phyloP scores from a whole-genome alignment of 129 eudicot species.

The Escallonia herrerae region DNA sequence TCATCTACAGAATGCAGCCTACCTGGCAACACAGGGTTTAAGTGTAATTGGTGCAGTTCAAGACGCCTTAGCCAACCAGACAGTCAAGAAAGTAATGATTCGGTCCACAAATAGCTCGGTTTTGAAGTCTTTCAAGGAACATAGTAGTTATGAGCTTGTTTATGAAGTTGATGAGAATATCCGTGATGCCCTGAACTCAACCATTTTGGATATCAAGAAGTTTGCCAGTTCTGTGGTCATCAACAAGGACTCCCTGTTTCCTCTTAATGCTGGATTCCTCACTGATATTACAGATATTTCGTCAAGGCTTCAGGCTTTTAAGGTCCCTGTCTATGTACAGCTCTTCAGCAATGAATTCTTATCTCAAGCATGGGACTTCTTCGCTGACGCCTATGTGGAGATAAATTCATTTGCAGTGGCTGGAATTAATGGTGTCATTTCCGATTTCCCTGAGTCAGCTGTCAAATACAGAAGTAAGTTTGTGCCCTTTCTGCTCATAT shows the following conservation, averaged over 20 bases:
- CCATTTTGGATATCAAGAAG: constrained; percentile 50
- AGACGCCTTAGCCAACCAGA: constrained; percentile 44
- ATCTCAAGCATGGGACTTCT: constrained; percentile 81
- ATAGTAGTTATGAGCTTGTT: constrained; percentile 57
- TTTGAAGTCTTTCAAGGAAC: constrained; percentile 44
- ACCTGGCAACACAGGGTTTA: constrained; percentile 64
- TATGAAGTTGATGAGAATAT: constrained; percentile 57
- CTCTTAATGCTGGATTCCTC: constrained; percentile 35
- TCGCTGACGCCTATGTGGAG: constrained; percentile 70
- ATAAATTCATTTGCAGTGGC: constrained; percentile 37
- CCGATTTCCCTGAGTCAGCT: constrained; percentile 72
- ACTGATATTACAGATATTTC: constrained; percentile 43
- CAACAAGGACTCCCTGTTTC: constrained; percentile 59
- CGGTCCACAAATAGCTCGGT: constrained; percentile 69
- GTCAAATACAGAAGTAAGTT: constrained; percentile 53
- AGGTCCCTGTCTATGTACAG: constrained; percentile 60
- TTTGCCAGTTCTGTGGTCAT: constrained; percentile 66
- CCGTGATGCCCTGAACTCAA: constrained; percentile 51
- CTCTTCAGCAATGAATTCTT: constrained; percentile 59
- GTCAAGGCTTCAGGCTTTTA: constrained; percentile 45
- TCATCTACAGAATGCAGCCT: constrained; percentile 61
- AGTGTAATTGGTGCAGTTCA: constrained; percentile 57
- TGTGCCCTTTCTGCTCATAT: neutral
- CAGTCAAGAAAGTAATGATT: constrained; percentile 54
- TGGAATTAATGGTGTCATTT: constrained; percentile 57